A percentile compares a stretch with the other conserved stretches of the same genome.
phyloP scores from a whole-genome alignment of 768 basidiomycete species.

The Lactarius hengduanensis region DNA sequence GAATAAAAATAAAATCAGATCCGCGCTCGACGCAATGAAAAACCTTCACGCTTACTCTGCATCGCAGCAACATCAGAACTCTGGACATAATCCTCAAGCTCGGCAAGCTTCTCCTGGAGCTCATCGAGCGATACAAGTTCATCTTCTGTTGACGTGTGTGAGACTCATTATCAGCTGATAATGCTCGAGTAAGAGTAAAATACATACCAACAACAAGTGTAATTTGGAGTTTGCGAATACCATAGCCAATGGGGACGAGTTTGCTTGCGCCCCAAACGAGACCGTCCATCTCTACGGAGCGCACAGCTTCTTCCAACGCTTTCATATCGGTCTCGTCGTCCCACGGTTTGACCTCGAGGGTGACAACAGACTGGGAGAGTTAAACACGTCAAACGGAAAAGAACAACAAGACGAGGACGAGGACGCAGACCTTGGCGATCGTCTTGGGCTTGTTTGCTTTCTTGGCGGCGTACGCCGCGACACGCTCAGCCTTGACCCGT shows the following conservation, averaged over 20 bases:
- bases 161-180: slow-evolving; percentile 45
- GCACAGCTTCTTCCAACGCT: slow-evolving; percentile 77
- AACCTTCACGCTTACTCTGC: slow-evolving; percentile 62
- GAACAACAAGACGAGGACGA: background rate
- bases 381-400: slow-evolving; percentile 17
- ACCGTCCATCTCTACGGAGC: slow-evolving; percentile 84
- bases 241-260: slow-evolving; percentile 89
- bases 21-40: background rate
- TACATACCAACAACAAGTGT: slow-evolving; percentile 49
- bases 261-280: slow-evolving; percentile 96
- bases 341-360: slow-evolving; percentile 98
- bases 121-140: slow-evolving; percentile 92
- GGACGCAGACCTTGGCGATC: slow-evolving; percentile 66
- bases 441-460: slow-evolving; percentile 91
- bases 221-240: slow-evolving; percentile 90
- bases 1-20: slow-evolving; percentile 12
- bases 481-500: slow-evolving; percentile 77
- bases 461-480: slow-evolving; percentile 90
- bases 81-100: slow-evolving; percentile 87
- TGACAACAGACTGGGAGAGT: slow-evolving; percentile 82
- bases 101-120: slow-evolving; percentile 85
- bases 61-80: slow-evolving; percentile 90
- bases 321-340: slow-evolving; percentile 99
- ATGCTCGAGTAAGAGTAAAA: slow-evolving; percentile 4
- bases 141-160: slow-evolving; percentile 62